Percentiles rank a stretch among this genome's conserved stretches.
These are phyloP conservation scores for Arctium minus DNA, from an alignment of 129 eudicot genomes.

Conservation along the genomic window DNA sequence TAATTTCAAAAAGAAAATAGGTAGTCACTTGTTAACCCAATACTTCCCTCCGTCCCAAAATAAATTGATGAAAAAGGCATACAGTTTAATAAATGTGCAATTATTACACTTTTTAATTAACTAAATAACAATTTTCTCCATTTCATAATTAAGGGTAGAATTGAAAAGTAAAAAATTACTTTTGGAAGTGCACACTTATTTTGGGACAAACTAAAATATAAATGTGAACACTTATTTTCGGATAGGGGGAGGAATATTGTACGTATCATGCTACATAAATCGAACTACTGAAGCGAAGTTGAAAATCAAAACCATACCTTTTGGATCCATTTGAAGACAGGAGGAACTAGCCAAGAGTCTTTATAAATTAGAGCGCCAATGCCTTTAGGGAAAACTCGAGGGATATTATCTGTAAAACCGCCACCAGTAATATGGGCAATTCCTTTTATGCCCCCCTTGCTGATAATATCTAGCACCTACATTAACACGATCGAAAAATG, in stretches of 20 bases:
- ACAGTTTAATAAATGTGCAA: too few species aligned
- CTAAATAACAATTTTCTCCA: too few species aligned
- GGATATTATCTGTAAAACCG: slow-evolving; percentile 74
- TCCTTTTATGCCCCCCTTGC: slow-evolving; percentile 74
- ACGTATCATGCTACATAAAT: too few species aligned
- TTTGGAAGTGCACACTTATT: not conserved
- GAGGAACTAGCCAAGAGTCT: slow-evolving; percentile 66
- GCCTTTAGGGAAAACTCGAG: slow-evolving; percentile 68
- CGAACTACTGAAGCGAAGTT: not conserved
- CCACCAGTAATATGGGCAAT: slow-evolving; percentile 86
- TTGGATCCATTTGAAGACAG: slow-evolving; percentile 75
- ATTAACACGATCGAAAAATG: not conserved
- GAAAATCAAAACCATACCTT: slow-evolving; percentile 28
- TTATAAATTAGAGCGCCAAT: slow-evolving; percentile 53
- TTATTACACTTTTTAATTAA: too few species aligned
- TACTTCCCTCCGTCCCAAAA: too few species aligned
- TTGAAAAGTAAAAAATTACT: too few species aligned
- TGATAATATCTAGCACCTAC: slow-evolving; percentile 68
- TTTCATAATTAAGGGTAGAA: too few species aligned
- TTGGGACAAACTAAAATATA: not conserved
- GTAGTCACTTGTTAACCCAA: too few species aligned
- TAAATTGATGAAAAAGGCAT: too few species aligned
- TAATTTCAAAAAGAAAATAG: too few species aligned
- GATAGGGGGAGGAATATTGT: not conserved
- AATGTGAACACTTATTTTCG: not conserved